Conservation (phyloP, 805 yeast species). For the Sugiyamaella mastotermitis region DNA sequence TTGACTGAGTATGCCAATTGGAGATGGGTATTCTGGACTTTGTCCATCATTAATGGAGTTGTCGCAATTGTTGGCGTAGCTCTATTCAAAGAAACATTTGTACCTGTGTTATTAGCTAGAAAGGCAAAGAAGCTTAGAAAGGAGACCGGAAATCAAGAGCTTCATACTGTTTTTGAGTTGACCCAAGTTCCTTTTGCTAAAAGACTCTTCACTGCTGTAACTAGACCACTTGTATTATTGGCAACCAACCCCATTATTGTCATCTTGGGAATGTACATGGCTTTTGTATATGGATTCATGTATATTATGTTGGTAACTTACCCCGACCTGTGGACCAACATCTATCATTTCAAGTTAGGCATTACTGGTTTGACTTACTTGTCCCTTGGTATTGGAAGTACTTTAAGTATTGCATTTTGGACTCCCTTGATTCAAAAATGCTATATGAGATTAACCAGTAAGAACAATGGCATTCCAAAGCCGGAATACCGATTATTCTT, state of each 20-base stretch:
- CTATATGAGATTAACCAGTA: conserved; percentile 34
- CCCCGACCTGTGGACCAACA: conserved; percentile 44
- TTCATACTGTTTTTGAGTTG: conserved; percentile 54
- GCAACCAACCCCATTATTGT: conserved; percentile 57
- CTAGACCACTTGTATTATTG: conserved; percentile 50
- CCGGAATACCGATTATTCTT: conserved; percentile 59
- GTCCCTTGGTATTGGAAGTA: conserved; percentile 51
- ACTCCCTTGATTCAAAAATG: conserved; percentile 38
- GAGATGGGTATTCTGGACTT: conserved; percentile 61
- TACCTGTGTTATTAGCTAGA: conserved; percentile 44
- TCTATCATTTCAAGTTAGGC: conserved; percentile 44
- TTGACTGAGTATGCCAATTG: conserved; percentile 44
- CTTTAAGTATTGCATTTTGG: conserved; percentile 45
- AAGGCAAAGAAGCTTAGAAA: conserved; percentile 45
- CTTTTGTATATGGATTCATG: conserved; percentile 61
- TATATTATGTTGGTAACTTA: conserved; percentile 57
- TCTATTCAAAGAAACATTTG: conserved; percentile 52
- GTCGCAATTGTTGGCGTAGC: conserved; percentile 40
- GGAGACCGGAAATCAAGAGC: conserved; percentile 47
- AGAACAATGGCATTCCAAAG: conserved; percentile 47
- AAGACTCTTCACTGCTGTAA: conserved; percentile 37
- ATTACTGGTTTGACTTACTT: conserved; percentile 54
- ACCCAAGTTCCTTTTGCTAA: conserved; percentile 19
- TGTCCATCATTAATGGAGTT: conserved; percentile 49
- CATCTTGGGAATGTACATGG: conserved; percentile 58